Evolutionary conservation across 495 filamentous ascomycete genomes (phyloP).

Genomic region (Neurospora sp.): DNA sequence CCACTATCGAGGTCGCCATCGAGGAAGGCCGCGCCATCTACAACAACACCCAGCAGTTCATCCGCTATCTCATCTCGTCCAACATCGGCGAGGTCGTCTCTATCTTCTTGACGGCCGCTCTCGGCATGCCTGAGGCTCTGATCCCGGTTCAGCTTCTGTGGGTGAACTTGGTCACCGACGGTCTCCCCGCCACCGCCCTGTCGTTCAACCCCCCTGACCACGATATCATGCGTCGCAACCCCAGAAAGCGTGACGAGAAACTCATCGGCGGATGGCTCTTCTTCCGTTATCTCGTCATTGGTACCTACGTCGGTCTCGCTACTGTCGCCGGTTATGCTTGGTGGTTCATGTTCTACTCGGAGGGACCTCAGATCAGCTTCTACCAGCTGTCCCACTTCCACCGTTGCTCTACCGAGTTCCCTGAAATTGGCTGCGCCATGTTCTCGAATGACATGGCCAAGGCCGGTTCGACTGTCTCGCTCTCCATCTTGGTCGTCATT

Average conservation of each 20-base stretch:
- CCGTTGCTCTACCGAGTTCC: slow-evolving; percentile 74
- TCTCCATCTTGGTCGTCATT: slow-evolving; percentile 88
- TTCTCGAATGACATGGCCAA: slow-evolving; percentile 84
- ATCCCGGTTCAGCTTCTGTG: slow-evolving; percentile 96
- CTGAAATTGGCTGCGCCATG: slow-evolving; percentile 90
- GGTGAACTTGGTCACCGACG: slow-evolving; percentile 98
- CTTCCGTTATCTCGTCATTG: slow-evolving; percentile 95
- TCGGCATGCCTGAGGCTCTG: slow-evolving; percentile 96
- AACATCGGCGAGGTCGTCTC: slow-evolving; percentile 99
- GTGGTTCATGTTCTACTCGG: slow-evolving; percentile 97
- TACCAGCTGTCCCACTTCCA: slow-evolving; percentile 93
- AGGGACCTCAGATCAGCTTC: slow-evolving; percentile 87
- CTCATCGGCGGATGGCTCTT: slow-evolving; percentile 94
- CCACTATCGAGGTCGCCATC: slow-evolving; percentile 90
- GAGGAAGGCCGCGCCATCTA: slow-evolving; percentile 98
- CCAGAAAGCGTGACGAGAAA: slow-evolving; percentile 81
- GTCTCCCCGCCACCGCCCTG: slow-evolving; percentile 89
- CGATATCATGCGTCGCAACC: slow-evolving; percentile 90
- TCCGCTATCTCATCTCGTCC: slow-evolving; percentile 96
- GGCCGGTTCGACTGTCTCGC: slow-evolving; percentile 88
- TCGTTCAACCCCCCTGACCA: slow-evolving; percentile 97
- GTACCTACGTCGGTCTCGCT: slow-evolving; percentile 85
- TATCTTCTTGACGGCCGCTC: slow-evolving; percentile 94
- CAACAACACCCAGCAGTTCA: slow-evolving; percentile 99
- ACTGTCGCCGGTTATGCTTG: slow-evolving; percentile 97